Evolutionary conservation across 2,329 filamentous ascomycete genomes (phyloP).

Genomic region (Pseudocercospora fuligena): DNA sequence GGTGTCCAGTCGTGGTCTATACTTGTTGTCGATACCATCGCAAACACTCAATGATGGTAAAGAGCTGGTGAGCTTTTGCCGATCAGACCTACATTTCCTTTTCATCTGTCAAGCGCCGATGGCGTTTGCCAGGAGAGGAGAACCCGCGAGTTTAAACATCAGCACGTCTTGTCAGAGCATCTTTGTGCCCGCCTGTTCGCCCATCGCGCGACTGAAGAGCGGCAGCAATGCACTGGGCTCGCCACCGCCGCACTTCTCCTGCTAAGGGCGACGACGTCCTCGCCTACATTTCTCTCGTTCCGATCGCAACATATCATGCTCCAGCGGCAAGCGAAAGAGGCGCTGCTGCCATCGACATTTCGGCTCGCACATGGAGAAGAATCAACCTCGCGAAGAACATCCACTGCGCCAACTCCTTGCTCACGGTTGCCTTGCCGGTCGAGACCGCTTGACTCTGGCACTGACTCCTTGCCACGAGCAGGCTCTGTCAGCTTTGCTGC

Average conservation of each 20-base stretch:
- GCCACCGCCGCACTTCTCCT: too few relatives aligned
- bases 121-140: neutral
- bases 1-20: neutral
- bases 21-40: neutral
- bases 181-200: neutral
- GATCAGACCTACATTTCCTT: neutral
- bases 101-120: neutral
- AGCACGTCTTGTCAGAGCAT: neutral
- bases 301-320: too few relatives aligned
- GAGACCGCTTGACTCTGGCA: too few relatives aligned
- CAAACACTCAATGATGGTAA: neutral
- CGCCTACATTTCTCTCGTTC: too few relatives aligned
- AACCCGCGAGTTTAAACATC: neutral
- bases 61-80: neutral
- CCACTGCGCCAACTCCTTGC: neutral
- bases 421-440: neutral
- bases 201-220: neutral
- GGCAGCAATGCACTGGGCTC: neutral
- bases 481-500: too few relatives aligned
- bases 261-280: too few relatives aligned
- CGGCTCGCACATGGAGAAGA: neutral
- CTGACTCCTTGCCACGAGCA: too few relatives aligned
- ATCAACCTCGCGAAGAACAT: neutral
- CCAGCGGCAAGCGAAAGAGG: neutral
- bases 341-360: neutral